A percentile compares a stretch with the other conserved stretches of the same genome.
phyloP scores from a whole-genome alignment of 2,329 filamentous ascomycete genomes.

The Diaporthe vaccinii region DNA sequence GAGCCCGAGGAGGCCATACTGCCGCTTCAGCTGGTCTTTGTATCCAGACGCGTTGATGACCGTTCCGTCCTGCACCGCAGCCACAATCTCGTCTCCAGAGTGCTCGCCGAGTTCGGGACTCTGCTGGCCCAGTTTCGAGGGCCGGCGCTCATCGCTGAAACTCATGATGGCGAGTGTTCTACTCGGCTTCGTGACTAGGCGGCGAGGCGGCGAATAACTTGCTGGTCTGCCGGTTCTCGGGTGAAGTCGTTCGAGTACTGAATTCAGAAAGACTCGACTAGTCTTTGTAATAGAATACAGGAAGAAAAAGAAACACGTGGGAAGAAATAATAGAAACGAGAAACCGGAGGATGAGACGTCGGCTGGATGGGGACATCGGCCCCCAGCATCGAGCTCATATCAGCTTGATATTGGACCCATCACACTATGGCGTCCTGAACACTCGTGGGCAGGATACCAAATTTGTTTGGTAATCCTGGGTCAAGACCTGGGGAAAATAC shows the following conservation, averaged over 20 bases:
- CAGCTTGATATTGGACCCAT: constrained; percentile 2
- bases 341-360: background rate
- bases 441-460: background rate
- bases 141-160: constrained; percentile 40
- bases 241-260: background rate
- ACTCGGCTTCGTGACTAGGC: background rate
- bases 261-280: background rate
- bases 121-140: constrained; percentile 31
- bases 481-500: background rate
- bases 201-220: background rate
- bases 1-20: constrained; percentile 72
- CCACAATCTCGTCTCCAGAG: constrained; percentile 51
- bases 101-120: constrained; percentile 41
- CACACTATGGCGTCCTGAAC: background rate
- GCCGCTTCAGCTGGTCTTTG: constrained; percentile 72
- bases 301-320: background rate
- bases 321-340: background rate
- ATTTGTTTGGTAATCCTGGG: constrained; percentile 11
- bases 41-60: constrained; percentile 75
- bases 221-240: background rate
- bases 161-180: constrained; percentile 7
- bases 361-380: background rate
- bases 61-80: constrained; percentile 54
- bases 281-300: background rate
- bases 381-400: constrained; percentile 5